Base-by-base conservation (phyloP, 1,284 basidiomycete genomes). In the Ustilago nuda region DNA sequence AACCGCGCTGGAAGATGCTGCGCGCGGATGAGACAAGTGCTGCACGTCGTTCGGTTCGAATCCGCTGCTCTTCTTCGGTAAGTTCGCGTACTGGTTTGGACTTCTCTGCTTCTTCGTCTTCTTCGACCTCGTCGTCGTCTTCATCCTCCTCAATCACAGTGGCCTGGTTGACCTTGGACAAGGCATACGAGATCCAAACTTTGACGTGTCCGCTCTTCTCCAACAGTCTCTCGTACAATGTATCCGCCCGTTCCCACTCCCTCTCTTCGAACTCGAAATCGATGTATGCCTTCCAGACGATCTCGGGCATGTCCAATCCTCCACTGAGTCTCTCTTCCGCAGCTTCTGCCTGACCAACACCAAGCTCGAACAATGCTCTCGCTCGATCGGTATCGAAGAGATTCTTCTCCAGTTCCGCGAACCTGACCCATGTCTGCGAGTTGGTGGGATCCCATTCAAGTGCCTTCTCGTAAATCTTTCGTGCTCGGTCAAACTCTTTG, bases 191-290 rank as follows among this genome's bases (percentile, higher is more conserved):
- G 61, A 85, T 83, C 85, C 85, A 84, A 13, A 83, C 80, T 87
- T 99, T 99, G 87, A 95, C 94, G 86, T 99, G 96, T 0, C 94
- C 93, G 71, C 94, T 97, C 62, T 93, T 89, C 52, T 90, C 88
- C 57, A 98, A 88, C 19, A 99, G 89, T 32, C 95, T 90, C 87
- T 98, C 95, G 86, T 97, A 99, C 61, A 99, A 86, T n/a, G 89
- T 89, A 35, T 95, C 89, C 2, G 93, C 92, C 39, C 90, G 90
- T 73, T 93, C 93, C 65, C 94, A 91, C 82, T 98, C 94, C 75
- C 94, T 93, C 86, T 97, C 94, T 66, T 95, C 94, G 78, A 94
- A 92, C 87, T 96, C 94, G 79, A 95, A 94, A 87, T 99, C 96
- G 87, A 99, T 94, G 87, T 95, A 99, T 4, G 94, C 93, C 86